Conservation (phyloP, 1,139 yeast species). For the Ashbya aceris region DNA sequence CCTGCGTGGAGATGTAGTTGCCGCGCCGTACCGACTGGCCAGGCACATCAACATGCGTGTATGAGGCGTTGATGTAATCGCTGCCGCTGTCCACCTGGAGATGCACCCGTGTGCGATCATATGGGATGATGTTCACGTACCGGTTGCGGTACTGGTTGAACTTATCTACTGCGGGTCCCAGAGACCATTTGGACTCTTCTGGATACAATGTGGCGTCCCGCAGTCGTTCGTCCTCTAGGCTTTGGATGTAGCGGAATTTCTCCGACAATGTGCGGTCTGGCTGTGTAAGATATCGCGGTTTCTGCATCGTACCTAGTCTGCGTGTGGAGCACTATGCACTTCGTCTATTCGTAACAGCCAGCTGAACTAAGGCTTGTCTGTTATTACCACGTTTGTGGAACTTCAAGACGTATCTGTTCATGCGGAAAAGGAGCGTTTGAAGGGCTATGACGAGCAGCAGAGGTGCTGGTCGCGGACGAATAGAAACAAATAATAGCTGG, state of each 20-base stretch:
- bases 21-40: slow-evolving; percentile 19
- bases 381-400: too few species aligned
- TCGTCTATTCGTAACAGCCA: too few species aligned
- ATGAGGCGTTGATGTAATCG: slow-evolving; percentile 42
- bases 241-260: slow-evolving; percentile 27
- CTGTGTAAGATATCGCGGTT: slow-evolving; percentile 27
- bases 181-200: slow-evolving; percentile 24
- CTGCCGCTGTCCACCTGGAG: slow-evolving; percentile 30
- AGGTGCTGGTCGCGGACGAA: too few species aligned
- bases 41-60: slow-evolving; percentile 25
- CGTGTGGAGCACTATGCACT: too few species aligned
- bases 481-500: too few species aligned
- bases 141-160: slow-evolving; percentile 37
- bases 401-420: too few species aligned
- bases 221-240: slow-evolving; percentile 29
- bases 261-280: slow-evolving; percentile 16
- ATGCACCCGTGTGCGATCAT: slow-evolving; percentile 45
- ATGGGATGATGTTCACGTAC: slow-evolving; percentile 51
- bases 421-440: too few species aligned
- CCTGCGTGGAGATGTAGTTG: slow-evolving; percentile 53
- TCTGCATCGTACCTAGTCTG: neutral
- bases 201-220: slow-evolving; percentile 29
- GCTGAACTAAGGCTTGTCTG: too few species aligned
- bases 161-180: slow-evolving; percentile 25
- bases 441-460: too few species aligned